These are phyloP conservation scores for Eudorina sp. DNA, from an alignment of 139 green algal species.

Conservation along the genomic window DNA sequence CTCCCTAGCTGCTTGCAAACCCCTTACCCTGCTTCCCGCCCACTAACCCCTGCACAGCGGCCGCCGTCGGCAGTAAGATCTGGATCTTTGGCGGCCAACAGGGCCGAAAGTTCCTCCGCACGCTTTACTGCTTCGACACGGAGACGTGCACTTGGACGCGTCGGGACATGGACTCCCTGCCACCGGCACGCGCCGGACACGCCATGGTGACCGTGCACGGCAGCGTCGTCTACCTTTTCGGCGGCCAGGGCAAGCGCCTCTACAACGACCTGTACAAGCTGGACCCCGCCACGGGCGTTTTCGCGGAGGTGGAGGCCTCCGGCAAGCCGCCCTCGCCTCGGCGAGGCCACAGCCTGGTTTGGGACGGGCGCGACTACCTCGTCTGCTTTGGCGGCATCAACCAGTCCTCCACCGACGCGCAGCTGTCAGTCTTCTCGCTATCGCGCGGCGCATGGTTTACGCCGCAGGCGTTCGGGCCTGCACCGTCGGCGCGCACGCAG, in stretches of 20 bases:
- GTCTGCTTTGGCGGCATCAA: slow-evolving; percentile 66
- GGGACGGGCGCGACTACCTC: slow-evolving; percentile 58
- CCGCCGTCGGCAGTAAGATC: slow-evolving; percentile 25
- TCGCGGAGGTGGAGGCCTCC: slow-evolving; percentile 24
- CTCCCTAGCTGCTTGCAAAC: too few species aligned
- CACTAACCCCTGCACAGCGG: slow-evolving; percentile 27
- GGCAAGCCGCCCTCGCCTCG: slow-evolving; percentile 51
- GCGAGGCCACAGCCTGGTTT: slow-evolving; percentile 60
- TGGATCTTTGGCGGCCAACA: slow-evolving; percentile 69
- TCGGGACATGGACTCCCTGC: slow-evolving; percentile 6
- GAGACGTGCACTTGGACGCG: slow-evolving; percentile 56
- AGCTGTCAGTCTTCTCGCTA: slow-evolving; percentile 55
- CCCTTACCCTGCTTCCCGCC: too few species aligned
- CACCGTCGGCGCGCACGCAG: slow-evolving; percentile 61
- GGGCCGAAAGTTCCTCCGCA: slow-evolving; percentile 61
- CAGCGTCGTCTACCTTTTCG: slow-evolving; percentile 61
- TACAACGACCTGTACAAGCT: slow-evolving; percentile 68
- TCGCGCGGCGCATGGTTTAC: slow-evolving; percentile 54
- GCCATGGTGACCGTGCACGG: slow-evolving; percentile 53
- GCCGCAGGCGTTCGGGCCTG: slow-evolving; percentile 40
- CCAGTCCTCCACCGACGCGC: slow-evolving; percentile 54
- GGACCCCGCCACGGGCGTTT: slow-evolving; percentile 21
- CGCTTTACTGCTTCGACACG: slow-evolving; percentile 59
- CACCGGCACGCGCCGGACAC: slow-evolving; percentile 43
- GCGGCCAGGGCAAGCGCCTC: slow-evolving; percentile 69